Conservation (phyloP, 2,329 filamentous ascomycete species). For the Pestalotiopsis sp. region DNA sequence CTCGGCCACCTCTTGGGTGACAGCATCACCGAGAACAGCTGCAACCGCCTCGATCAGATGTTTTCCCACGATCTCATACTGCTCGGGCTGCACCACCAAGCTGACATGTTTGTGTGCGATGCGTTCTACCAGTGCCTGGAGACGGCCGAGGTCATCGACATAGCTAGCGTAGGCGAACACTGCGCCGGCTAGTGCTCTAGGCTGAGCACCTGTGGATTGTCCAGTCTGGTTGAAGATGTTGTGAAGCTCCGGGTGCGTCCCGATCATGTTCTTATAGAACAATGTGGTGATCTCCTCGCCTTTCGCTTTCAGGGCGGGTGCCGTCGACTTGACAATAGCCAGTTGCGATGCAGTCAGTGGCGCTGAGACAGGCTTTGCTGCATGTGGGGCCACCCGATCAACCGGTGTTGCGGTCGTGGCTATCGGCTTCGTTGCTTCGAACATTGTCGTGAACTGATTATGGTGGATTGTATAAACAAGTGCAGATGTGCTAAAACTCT, state of each 20-base stretch:
- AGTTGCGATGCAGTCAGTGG: slow-evolving; percentile 65
- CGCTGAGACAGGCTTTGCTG: slow-evolving; percentile 34
- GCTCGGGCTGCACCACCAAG: slow-evolving; percentile 68
- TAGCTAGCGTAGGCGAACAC: slow-evolving; percentile 74
- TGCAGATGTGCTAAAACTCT: neutral
- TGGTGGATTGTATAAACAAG: neutral
- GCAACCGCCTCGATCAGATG: slow-evolving; percentile 70
- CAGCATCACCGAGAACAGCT: slow-evolving; percentile 66
- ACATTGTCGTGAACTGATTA: neutral
- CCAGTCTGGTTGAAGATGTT: slow-evolving; percentile 73
- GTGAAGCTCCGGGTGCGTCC: slow-evolving; percentile 64
- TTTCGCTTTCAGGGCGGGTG: slow-evolving; percentile 70
- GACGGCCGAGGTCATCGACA: slow-evolving; percentile 68
- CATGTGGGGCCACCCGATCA: neutral
- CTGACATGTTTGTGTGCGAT: slow-evolving; percentile 79
- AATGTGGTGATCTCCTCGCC: slow-evolving; percentile 69
- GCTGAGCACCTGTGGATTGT: slow-evolving; percentile 69
- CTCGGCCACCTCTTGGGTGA: slow-evolving; percentile 67
- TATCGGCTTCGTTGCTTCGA: neutral
- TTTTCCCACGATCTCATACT: slow-evolving; percentile 72
- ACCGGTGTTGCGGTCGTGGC: neutral
- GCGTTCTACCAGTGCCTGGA: slow-evolving; percentile 61
- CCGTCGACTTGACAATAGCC: slow-evolving; percentile 75
- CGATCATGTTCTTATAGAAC: slow-evolving; percentile 73
- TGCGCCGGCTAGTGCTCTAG: slow-evolving; percentile 68